A percentile compares a stretch with the other conserved stretches of the same genome.
Evolutionary conservation across 2,329 filamentous ascomycete species (phyloP).

Genomic region (Elsinoe ampelina): DNA sequence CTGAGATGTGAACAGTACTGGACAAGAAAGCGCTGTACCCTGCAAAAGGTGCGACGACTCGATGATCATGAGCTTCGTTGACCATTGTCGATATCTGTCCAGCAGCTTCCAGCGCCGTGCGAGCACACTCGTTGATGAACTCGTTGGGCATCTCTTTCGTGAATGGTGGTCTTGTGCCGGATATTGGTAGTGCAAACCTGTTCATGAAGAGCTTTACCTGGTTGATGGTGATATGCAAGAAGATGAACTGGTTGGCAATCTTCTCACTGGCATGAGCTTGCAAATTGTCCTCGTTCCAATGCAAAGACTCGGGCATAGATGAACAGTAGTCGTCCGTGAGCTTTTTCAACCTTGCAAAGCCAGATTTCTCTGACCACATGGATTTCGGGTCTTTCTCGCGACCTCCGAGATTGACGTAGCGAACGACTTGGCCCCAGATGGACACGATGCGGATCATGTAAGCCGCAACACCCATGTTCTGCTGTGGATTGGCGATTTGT

Average conservation of each 20-base stretch:
- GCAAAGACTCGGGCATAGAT: constrained; percentile 60
- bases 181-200: constrained; percentile 67
- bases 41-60: constrained; percentile 81
- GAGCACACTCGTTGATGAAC: constrained; percentile 67
- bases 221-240: constrained; percentile 80
- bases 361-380: constrained; percentile 76
- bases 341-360: constrained; percentile 59
- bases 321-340: constrained; percentile 62
- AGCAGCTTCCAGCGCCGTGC: constrained; percentile 71
- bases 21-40: constrained; percentile 92
- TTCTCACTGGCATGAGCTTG: constrained; percentile 75
- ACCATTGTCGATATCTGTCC: constrained; percentile 79
- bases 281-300: constrained; percentile 72
- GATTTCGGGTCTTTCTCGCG: constrained; percentile 66
- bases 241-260: constrained; percentile 83
- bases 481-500: constrained; percentile 55
- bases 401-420: constrained; percentile 83
- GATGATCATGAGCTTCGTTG: constrained; percentile 67
- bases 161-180: constrained; percentile 45
- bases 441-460: constrained; percentile 80
- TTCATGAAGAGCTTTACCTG: constrained; percentile 88
- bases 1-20: constrained; percentile 87
- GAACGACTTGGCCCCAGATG: constrained; percentile 81
- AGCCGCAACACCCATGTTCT: constrained; percentile 90
- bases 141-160: constrained; percentile 63